Conservation (phyloP, 2,329 filamentous ascomycete genomes). For the Calonectria pseudoreteaudii region DNA sequence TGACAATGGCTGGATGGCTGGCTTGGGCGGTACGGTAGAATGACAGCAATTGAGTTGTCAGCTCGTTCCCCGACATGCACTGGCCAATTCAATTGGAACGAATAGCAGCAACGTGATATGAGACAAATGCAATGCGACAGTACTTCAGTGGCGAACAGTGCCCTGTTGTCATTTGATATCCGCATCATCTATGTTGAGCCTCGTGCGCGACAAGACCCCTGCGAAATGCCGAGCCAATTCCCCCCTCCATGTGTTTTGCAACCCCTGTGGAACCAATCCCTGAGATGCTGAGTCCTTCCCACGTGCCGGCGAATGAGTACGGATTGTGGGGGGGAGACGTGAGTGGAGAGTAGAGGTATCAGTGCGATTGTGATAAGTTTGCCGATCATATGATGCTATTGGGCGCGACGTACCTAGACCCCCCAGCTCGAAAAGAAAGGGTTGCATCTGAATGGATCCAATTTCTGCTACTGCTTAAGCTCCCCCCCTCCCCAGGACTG, state of each 20-base stretch:
- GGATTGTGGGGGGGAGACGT: neutral
- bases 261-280: neutral
- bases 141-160: neutral
- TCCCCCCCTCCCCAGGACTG: neutral
- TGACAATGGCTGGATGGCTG: neutral
- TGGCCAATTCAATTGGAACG: neutral
- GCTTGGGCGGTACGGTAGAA: neutral
- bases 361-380: neutral
- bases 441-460: neutral
- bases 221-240: neutral
- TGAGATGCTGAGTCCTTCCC: neutral
- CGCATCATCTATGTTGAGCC: neutral
- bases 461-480: neutral
- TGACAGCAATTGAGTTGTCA: neutral
- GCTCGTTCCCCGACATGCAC: neutral
- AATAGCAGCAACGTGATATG: neutral
- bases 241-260: conserved; percentile 3
- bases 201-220: neutral
- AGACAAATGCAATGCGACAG: neutral
- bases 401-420: neutral
- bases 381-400: conserved; percentile 5
- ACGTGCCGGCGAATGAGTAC: neutral
- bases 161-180: neutral
- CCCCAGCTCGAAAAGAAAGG: neutral
- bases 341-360: neutral